A percentile compares a stretch with the other conserved stretches of the same genome.
Conservation (phyloP, 1,139 yeast genomes). For the Pichia sp. region DNA sequence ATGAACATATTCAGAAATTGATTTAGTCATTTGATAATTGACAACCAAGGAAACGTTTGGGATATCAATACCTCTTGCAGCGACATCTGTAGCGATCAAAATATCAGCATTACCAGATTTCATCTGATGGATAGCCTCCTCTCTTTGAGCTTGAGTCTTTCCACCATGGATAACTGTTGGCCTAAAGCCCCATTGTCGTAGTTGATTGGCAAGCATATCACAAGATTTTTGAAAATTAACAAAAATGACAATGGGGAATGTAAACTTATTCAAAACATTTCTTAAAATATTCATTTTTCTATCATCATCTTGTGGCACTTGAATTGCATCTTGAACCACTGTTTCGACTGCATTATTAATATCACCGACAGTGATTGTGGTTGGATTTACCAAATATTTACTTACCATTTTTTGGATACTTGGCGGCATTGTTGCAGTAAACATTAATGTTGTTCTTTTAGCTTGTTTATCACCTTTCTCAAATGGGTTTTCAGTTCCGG, state of each 20-base stretch:
- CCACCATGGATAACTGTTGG: slow-evolving; percentile 79
- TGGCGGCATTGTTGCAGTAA: slow-evolving; percentile 87
- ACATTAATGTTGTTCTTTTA: slow-evolving; percentile 71
- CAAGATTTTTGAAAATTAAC: slow-evolving; percentile 72
- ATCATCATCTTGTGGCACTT: slow-evolving; percentile 35
- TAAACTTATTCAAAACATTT: slow-evolving; percentile 33
- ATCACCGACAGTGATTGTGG: slow-evolving; percentile 58
- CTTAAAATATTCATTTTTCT: slow-evolving; percentile 32
- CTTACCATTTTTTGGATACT: slow-evolving; percentile 61
- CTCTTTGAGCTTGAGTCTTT: slow-evolving; percentile 81
- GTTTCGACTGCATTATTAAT: slow-evolving; percentile 59
- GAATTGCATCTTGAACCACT: slow-evolving; percentile 65
- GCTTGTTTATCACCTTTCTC: slow-evolving; percentile 19
- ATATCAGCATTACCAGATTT: slow-evolving; percentile 55
- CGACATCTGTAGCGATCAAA: slow-evolving; percentile 89
- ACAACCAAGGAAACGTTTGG: slow-evolving; percentile 78
- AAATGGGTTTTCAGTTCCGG: slow-evolving; percentile 24
- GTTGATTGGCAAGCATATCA: slow-evolving; percentile 51
- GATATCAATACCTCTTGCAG: slow-evolving; percentile 93
- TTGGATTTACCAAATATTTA: slow-evolving; percentile 57
- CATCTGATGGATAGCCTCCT: slow-evolving; percentile 62
- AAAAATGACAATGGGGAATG: slow-evolving; percentile 68
- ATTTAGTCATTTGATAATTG: slow-evolving; percentile 76
- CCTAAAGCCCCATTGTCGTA: slow-evolving; percentile 40
- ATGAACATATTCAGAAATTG: slow-evolving; percentile 81